Base-by-base conservation (phyloP, 2,329 filamentous ascomycete genomes). In the Cladobotryum protrusum region DNA sequence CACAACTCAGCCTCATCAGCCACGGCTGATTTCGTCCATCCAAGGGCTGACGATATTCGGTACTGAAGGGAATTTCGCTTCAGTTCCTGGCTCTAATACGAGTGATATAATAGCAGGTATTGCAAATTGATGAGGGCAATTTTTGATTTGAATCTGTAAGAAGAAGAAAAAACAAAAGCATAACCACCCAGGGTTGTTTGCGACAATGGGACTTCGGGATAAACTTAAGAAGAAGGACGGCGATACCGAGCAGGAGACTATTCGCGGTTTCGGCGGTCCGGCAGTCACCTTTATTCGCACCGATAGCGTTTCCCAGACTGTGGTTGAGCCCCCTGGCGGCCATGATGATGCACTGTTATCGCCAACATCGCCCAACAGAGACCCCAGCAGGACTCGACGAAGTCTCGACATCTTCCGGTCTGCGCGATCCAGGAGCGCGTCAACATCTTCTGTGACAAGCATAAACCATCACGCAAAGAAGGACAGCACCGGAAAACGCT, bases 251-350 rank as follows among this genome's bases (percentile, higher is more conserved):
- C 59, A 67, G 54, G 65, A 68, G 53, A 66, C 69, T 17, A 60
- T 68, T 47, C 58, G 65, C 41, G 65, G 59, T 48, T 63, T 72
- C 37, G 63, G 54, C 50, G 65, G 74, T 1, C 83, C 86, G 50
- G 83, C 87, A 58, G 89, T 96, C 72, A 89, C 78, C 55, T 89
- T 96, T 71, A 78, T 93, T 62, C 85, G 90, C 54, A 86, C 88
- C 56, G 92, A 95, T 63, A 96, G 91, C 1, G 71, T 83, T 56
- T 83, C 85, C 2, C 80, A 90, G 64, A 89, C 96, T 66, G 73
- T 86, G 57, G 88, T 96, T 64, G 75, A 82, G 49, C 87, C 88
- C 11, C 86, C 89, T 35, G 58, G 60, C n/a, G n/a, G 24, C 49
- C 59, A 60, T 46, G 62, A 65, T 53, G 58, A 65, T 52, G 61